phyloP scores from a whole-genome alignment of 495 filamentous ascomycete genomes.

The Copromyces sp. region DNA sequence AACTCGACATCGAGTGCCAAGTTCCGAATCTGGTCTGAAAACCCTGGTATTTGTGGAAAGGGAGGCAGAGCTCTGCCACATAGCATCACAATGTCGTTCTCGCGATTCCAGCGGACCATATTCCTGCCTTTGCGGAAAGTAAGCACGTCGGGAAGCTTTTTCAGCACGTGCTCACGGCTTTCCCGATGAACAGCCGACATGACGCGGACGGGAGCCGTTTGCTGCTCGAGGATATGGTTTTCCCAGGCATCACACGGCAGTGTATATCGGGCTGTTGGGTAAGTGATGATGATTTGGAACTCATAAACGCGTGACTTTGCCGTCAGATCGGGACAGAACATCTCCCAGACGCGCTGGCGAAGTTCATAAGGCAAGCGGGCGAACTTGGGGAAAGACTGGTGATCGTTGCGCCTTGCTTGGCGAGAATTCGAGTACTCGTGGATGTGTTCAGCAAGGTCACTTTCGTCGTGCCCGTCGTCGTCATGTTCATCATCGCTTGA shows the following conservation, averaged over 20 bases:
- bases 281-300: neutral
- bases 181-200: slow-evolving; percentile 24
- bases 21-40: slow-evolving; percentile 15
- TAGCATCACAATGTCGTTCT: slow-evolving; percentile 21
- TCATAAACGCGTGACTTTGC: slow-evolving; percentile 18
- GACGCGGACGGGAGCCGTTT: slow-evolving; percentile 21
- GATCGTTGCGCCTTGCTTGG: slow-evolving; percentile 4
- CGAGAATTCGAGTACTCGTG: neutral
- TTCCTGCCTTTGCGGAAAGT: slow-evolving; percentile 1
- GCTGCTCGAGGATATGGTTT: slow-evolving; percentile 8
- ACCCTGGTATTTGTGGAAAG: neutral
- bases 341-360: slow-evolving; percentile 30
- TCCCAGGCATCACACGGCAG: slow-evolving; percentile 6
- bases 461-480: slow-evolving; percentile 1
- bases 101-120: slow-evolving; percentile 21
- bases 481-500: slow-evolving; percentile 9
- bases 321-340: slow-evolving; percentile 27
- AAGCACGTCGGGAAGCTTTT: slow-evolving; percentile 24
- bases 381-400: slow-evolving; percentile 30
- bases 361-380: slow-evolving; percentile 28
- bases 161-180: slow-evolving; percentile 24
- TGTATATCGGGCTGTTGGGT: neutral
- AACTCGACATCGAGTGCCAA: slow-evolving; percentile 7
- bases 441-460: slow-evolving; percentile 1
- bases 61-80: neutral